Evolutionary conservation across 2,329 filamentous ascomycete genomes (phyloP).

Genomic region (Arthroderma sp.): DNA sequence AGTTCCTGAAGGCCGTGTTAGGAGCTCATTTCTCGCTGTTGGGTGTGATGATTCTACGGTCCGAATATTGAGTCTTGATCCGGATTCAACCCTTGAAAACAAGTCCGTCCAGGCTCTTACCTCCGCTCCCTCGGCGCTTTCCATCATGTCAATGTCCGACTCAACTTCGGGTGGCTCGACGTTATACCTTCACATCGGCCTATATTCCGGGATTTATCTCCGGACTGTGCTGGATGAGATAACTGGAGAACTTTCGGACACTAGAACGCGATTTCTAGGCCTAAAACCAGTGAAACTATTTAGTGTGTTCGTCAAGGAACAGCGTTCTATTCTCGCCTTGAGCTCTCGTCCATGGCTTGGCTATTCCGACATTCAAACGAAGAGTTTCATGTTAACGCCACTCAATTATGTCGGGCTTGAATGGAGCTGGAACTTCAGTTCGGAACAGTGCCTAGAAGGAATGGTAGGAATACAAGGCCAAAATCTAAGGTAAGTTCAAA

Average conservation of each 20-base stretch:
- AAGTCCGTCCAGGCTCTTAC: slow-evolving; percentile 91
- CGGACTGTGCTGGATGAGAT: slow-evolving; percentile 89
- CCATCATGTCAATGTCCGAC: slow-evolving; percentile 92
- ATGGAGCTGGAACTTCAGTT: slow-evolving; percentile 94
- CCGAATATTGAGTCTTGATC: slow-evolving; percentile 77
- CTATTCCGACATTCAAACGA: slow-evolving; percentile 77
- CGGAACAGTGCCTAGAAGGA: slow-evolving; percentile 82
- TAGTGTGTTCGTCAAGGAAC: slow-evolving; percentile 73
- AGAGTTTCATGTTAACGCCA: slow-evolving; percentile 82
- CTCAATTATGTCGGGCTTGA: slow-evolving; percentile 78
- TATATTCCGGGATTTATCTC: slow-evolving; percentile 91
- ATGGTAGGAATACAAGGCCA: slow-evolving; percentile 89
- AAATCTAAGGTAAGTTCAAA: slow-evolving; percentile 58
- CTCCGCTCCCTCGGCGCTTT: slow-evolving; percentile 73
- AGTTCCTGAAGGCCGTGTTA: slow-evolving; percentile 74
- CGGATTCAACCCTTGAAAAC: slow-evolving; percentile 78
- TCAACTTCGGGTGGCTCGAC: slow-evolving; percentile 79
- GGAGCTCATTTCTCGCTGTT: slow-evolving; percentile 88
- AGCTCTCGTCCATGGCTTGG: slow-evolving; percentile 94
- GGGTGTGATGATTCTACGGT: slow-evolving; percentile 96
- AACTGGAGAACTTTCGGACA: slow-evolving; percentile 90
- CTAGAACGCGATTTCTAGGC: slow-evolving; percentile 84
- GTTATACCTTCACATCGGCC: slow-evolving; percentile 86
- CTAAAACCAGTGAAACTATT: slow-evolving; percentile 83
- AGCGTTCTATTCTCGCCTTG: slow-evolving; percentile 73